Evolutionary conservation across 2,329 filamentous ascomycete genomes (phyloP).

Genomic region (Pseudocercospora fuligena): DNA sequence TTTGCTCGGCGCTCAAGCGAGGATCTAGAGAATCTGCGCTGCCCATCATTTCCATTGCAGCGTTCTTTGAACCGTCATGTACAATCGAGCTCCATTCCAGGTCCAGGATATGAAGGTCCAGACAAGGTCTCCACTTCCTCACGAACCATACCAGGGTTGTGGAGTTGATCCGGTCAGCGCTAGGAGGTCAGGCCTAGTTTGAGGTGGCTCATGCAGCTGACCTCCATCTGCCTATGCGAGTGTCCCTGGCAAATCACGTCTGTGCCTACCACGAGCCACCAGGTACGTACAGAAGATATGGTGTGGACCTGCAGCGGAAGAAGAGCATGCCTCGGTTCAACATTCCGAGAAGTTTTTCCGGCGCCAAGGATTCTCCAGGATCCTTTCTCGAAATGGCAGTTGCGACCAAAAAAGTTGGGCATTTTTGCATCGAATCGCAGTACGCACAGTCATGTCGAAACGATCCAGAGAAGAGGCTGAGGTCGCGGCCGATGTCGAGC

Average conservation of each 20-base stretch:
- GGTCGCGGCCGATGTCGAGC: conserved; percentile 22
- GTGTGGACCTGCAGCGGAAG: conserved; percentile 2
- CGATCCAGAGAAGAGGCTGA: conserved; percentile 36
- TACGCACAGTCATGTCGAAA: conserved; percentile 32
- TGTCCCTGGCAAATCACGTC: background rate
- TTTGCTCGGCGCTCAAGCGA: background rate
- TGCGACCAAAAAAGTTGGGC: conserved; percentile 18
- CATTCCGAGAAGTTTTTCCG: background rate
- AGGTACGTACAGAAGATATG: conserved; percentile 6
- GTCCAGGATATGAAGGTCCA: background rate
- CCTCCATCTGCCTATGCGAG: background rate
- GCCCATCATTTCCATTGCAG: background rate
- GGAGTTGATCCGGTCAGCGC: background rate
- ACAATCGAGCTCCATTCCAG: conserved; percentile 3
- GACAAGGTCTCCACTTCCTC: conserved; percentile 1
- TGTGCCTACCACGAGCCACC: background rate
- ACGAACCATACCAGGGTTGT: conserved; percentile 1
- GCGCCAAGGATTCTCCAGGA: conserved; percentile 3
- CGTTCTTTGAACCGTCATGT: background rate
- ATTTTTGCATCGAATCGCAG: background rate
- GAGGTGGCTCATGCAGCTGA: background rate
- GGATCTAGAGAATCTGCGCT: background rate
- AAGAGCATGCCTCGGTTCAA: background rate
- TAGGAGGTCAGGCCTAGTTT: background rate
- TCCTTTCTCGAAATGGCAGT: background rate